Conservation (phyloP, 169 alveolate genomes). For the Eimeria falciformis region DNA sequence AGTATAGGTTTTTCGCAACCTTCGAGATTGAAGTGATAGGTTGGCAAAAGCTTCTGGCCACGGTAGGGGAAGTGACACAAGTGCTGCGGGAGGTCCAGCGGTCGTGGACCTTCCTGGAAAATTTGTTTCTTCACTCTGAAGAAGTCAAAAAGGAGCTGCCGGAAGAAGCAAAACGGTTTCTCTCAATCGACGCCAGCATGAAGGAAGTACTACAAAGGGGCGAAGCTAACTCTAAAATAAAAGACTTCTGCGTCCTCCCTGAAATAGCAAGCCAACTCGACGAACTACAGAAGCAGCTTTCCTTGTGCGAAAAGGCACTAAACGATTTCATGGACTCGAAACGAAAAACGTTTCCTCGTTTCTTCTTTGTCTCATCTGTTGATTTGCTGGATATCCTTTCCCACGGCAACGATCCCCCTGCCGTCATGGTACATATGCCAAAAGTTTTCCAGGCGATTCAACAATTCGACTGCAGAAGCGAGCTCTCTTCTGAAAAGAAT, state of each 20-base stretch:
- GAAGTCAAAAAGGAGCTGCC: constrained; percentile 98
- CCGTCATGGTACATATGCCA: constrained; percentile 96
- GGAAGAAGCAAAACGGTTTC: constrained; percentile 94
- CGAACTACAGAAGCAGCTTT: constrained; percentile 90
- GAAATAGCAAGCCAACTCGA: constrained; percentile 90
- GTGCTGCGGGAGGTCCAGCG: constrained; percentile 95
- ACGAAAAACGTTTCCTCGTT: constrained; percentile 97
- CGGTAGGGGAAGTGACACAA: constrained; percentile 93
- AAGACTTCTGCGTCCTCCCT: constrained; percentile 92
- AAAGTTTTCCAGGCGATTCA: constrained; percentile 96
- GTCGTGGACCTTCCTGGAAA: constrained; percentile 97
- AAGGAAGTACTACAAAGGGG: constrained; percentile 93
- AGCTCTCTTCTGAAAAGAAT: constrained; percentile 64
- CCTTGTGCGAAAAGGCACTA: constrained; percentile 96
- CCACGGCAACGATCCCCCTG: constrained; percentile 96
- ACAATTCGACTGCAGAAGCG: constrained; percentile 88
- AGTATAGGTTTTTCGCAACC: constrained; percentile 90
- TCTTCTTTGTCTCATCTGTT: constrained; percentile 96
- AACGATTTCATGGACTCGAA: constrained; percentile 97
- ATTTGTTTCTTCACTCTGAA: constrained; percentile 95
- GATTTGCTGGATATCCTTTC: constrained; percentile 96
- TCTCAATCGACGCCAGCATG: constrained; percentile 94
- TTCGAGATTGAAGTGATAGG: constrained; percentile 93
- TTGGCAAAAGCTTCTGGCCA: constrained; percentile 96
- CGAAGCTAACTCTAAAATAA: constrained; percentile 83